These are phyloP conservation scores for Wickerhamiella galacta DNA, from an alignment of 805 yeast genomes.

Conservation along the genomic window DNA sequence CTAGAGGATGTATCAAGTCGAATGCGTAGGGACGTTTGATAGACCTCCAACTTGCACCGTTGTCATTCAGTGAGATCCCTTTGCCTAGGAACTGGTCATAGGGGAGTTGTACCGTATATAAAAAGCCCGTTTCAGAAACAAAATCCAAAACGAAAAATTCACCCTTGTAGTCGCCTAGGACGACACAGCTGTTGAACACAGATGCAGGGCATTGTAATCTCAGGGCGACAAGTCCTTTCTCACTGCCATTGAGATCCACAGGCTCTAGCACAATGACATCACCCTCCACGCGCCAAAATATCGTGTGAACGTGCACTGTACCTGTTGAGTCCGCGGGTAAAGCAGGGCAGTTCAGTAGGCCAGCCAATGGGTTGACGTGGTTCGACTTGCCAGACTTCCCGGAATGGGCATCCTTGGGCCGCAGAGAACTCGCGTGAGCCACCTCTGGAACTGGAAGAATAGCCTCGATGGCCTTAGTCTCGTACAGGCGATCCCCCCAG, in stretches of 20 bases:
- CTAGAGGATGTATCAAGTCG: conserved; percentile 38
- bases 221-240: conserved; percentile 4
- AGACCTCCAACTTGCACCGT: conserved; percentile 37
- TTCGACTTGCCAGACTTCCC: no score
- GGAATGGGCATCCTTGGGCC: no score
- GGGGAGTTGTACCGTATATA: conserved; percentile 34
- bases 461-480: no score
- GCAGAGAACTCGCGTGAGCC: no score
- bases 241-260: conserved; percentile 21
- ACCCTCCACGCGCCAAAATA: neutral
- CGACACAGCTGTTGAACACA: conserved; percentile 1
- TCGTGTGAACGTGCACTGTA: no score
- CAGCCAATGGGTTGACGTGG: no score
- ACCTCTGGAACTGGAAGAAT: no score
- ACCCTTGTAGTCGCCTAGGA: conserved; percentile 11
- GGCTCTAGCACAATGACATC: conserved; percentile 14
- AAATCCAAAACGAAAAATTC: conserved; percentile 33
- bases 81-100: conserved; percentile 27
- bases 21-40: conserved; percentile 54
- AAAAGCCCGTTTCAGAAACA: conserved; percentile 33
- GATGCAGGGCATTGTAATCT: conserved; percentile 3
- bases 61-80: conserved; percentile 9
- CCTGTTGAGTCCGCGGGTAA: no score
- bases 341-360: no score
- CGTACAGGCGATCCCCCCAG: no score